A percentile compares a stretch with the other conserved stretches of the same genome.
Conservation (phyloP, 179 eudicot species). For the Kewa caespitosa region DNA sequence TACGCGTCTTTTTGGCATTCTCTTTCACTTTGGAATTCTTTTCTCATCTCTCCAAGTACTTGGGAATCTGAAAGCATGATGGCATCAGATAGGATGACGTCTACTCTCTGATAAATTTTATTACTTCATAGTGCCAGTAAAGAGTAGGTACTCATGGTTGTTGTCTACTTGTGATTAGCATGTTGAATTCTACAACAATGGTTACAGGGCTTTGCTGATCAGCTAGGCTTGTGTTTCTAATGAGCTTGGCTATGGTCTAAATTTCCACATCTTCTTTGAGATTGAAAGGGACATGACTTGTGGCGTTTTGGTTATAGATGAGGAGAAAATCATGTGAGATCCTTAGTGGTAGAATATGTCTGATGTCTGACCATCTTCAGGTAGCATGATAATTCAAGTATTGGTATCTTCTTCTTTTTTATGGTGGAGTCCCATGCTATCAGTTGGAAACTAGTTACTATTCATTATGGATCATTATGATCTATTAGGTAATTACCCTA, state of each 20-base stretch:
- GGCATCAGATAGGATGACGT: no score
- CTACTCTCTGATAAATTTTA: neutral
- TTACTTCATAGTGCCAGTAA: neutral
- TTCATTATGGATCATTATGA: no score
- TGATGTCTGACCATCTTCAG: neutral
- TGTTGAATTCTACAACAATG: no score
- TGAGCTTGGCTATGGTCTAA: neutral
- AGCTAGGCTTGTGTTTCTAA: neutral
- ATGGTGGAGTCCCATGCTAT: neutral
- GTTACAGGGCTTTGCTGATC: no score
- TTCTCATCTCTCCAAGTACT: no score
- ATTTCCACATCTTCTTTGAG: neutral
- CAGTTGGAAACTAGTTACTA: no score
- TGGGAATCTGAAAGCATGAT: no score
- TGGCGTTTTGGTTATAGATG: neutral
- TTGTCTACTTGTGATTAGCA: no score
- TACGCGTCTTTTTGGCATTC: no score
- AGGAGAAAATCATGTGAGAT: neutral
- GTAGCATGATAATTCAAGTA: neutral
- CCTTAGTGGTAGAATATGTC: neutral
- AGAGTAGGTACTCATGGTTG: neutral
- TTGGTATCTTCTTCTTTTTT: neutral
- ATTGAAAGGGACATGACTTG: neutral
- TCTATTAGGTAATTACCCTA: no score
- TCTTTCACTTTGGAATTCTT: no score